Evolutionary conservation across 345 rosid genomes (phyloP), one percentile per base, ranked within the genome.

Genomic region (Ceriops zippeliana): DNA sequence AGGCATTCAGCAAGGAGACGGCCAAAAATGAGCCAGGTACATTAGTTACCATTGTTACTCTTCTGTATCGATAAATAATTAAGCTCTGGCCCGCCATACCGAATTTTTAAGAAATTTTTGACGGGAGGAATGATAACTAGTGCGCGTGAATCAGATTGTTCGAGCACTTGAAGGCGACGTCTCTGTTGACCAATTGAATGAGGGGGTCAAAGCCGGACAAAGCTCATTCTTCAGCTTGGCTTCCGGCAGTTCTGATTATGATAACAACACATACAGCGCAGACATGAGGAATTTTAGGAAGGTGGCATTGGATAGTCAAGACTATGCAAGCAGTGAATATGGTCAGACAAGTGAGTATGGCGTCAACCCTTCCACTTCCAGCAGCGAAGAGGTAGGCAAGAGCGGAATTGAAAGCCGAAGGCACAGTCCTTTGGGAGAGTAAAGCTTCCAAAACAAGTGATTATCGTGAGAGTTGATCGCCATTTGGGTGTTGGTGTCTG

Each of bases 1-100:
- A 79, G 95, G 60, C 96, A 88, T 57, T 89, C 96, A 20, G 84
- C 91, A 7, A 76, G 85, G 64, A 84, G 86, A 75, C 73, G 98
- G 19, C 95, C 98, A 9, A 89, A 80, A 73, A 88, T 93, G 96
- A 85, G 97, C 80, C 98, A 88, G 85, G 97, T 93, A 72, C 6
- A 30, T 19, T 8, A 17, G 49, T 42, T 42, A 42, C 16, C 49
- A 42, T 42, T 42, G 17, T 42, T 52, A 16, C 16, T 54, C 11
- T 0, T 26, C 2, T 21, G 6, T 3, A 32, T 32, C 1, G 49
- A 0, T 16, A 42, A 42, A 13, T 13, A 42, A 3, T 13, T 42
- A 42, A 13, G 49, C 49, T 42, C 49, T 13, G 49, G 49, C 49
- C 49, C 5, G 1, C 49, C 49, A 42, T 13, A 3, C 17, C 17